phyloP scores from a whole-genome alignment of 139 green algal genomes.

The Pedinophyceae sp. region DNA sequence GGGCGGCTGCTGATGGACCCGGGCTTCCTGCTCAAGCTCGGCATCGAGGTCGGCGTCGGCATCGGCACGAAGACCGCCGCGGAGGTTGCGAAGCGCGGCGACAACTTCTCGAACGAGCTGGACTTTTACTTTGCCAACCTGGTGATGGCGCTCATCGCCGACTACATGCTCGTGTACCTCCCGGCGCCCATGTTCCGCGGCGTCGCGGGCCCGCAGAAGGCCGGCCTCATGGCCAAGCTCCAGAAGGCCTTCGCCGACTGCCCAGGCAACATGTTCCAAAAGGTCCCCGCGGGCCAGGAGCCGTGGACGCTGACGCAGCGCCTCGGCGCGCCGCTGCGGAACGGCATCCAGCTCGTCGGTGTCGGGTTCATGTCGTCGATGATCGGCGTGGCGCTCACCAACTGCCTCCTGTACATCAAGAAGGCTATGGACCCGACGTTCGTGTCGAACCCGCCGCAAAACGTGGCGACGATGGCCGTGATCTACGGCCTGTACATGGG shows the following conservation, averaged over 20 bases:
- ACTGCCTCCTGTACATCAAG: slow-evolving; percentile 45
- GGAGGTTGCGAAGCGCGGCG: slow-evolving; percentile 65
- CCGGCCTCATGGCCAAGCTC: slow-evolving; percentile 1
- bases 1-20: slow-evolving; percentile 86
- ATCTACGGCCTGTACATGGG: slow-evolving; percentile 94
- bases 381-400: slow-evolving; percentile 81
- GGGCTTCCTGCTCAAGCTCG: slow-evolving; percentile 67
- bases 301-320: slow-evolving; percentile 65
- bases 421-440: slow-evolving; percentile 50
- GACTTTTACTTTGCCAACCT: slow-evolving; percentile 94
- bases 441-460: slow-evolving; percentile 45
- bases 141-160: slow-evolving; percentile 91
- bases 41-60: slow-evolving; percentile 71
- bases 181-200: slow-evolving; percentile 67
- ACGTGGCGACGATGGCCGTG: slow-evolving; percentile 54
- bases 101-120: slow-evolving; percentile 50
- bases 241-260: slow-evolving; percentile 49
- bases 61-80: slow-evolving; percentile 78
- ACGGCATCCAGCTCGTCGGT: slow-evolving; percentile 75
- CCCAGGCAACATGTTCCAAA: slow-evolving; percentile 96
- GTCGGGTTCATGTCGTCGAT: slow-evolving; percentile 65
- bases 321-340: slow-evolving; percentile 52
- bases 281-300: slow-evolving; percentile 31
- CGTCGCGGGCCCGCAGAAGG: background rate
- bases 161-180: slow-evolving; percentile 98